Conservation (phyloP, 179 eudicot species). For the Silene noctiflora region DNA sequence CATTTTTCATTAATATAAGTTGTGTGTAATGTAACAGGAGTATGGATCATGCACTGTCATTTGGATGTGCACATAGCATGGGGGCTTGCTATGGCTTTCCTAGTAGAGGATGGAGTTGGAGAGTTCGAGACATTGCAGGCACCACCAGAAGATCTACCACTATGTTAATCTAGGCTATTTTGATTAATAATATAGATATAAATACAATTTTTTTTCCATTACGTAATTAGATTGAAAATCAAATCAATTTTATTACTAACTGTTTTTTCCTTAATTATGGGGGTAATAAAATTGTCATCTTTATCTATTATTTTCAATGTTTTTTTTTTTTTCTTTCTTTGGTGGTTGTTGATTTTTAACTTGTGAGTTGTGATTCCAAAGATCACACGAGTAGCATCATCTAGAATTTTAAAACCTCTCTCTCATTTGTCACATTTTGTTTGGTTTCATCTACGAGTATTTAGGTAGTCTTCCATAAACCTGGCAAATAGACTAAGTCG, state of each 20-base stretch:
- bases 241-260: constrained; percentile 10
- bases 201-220: background rate
- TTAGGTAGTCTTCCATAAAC: too few species aligned
- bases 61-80: constrained; percentile 82
- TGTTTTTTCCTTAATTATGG: constrained; percentile 9
- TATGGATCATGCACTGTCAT: constrained; percentile 90
- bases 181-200: background rate
- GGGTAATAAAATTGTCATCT: background rate
- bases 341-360: too few species aligned
- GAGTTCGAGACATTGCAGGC: constrained; percentile 47
- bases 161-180: constrained; percentile 36
- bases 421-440: too few species aligned
- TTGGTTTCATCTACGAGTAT: too few species aligned
- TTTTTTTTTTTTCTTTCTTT: background rate
- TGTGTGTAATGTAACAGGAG: constrained; percentile 39
- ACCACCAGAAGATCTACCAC: constrained; percentile 70
- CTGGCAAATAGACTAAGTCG: too few species aligned
- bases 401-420: too few species aligned
- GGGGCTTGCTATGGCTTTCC: constrained; percentile 81
- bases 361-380: too few species aligned
- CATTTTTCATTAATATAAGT: background rate
- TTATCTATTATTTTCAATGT: constrained; percentile 1
- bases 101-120: constrained; percentile 76
- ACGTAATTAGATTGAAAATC: background rate
- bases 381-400: too few species aligned